Base-by-base conservation (phyloP, 371 early-diverging fungal species). In the Smittium mucronatum region DNA sequence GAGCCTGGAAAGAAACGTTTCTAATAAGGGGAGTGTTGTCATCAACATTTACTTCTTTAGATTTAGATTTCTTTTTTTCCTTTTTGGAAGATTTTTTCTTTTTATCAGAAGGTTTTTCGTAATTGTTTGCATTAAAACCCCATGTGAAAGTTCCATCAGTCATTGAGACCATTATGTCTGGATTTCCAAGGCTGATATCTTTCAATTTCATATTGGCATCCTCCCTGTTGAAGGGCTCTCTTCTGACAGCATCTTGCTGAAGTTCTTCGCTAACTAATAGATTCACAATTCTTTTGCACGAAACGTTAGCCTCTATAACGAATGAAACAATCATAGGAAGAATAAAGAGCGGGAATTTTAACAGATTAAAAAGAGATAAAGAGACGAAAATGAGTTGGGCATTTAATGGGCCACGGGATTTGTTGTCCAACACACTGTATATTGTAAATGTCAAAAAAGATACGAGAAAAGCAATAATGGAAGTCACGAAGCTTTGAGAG, bases 321-420 rank as follows among this genome's bases (percentile, higher is more conserved):
- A 88, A 82, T 1, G 88, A 82, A 61, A 90, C 82, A 34, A 91
- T 86, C 70, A 68, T 80, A 0, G 93, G 91, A 33, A 94, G 88
- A 69, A 89, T 84, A 31, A 84, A 70, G 34, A 96, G 78, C 60
- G 97, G 97, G 85, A 92, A 93, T 73, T 90, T 91, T n/a, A 98
- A 82, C 71, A 95, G 81, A 77, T 93, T 93, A 84, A 98, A 95
- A 16, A 96, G 83, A 0, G 95, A 80, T 70, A 98, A 84, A 29
- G 94, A 84, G 1, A 93, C 90, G 78, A 95, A 96, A 0, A 93
- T 91, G 71, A 86, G 78, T 58, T 85, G 85, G 16, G 89, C 83
- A 0, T 87, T 89, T 76, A 94, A 78, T 2, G 89, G 87, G 35
- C 79, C 79, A 36, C 73, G 79, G 57, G 79, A 77, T 26, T 74